These are phyloP conservation scores for Colletotrichum sp. DNA, from an alignment of 2,329 filamentous ascomycete genomes.

Conservation along the genomic window DNA sequence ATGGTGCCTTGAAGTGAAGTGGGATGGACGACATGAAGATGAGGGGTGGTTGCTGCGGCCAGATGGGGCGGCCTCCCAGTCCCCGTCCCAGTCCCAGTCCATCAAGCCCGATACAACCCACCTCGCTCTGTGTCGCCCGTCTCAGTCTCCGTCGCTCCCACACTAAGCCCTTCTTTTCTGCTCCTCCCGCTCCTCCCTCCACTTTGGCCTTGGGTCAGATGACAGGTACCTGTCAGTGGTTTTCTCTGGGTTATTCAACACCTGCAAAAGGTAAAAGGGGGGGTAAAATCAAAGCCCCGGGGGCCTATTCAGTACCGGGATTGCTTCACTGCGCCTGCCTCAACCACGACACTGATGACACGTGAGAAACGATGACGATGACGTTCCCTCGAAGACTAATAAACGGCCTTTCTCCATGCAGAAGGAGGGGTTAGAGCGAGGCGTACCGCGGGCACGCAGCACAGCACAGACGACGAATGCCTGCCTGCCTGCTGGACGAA, in stretches of 20 bases:
- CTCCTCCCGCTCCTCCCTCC: conserved; percentile 14
- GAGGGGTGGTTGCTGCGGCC: conserved; percentile 12
- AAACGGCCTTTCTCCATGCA: not conserved
- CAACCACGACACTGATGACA: not conserved
- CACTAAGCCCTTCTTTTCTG: conserved; percentile 10
- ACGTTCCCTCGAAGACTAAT: not conserved
- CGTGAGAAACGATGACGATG: conserved; percentile 9
- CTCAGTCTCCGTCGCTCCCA: conserved; percentile 1
- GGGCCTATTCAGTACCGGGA: not conserved
- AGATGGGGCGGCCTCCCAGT: conserved; percentile 20
- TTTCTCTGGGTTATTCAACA: too few relatives aligned
- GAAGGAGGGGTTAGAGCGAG: not conserved
- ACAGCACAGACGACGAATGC: not conserved
- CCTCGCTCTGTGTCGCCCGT: not conserved
- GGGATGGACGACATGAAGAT: conserved; percentile 17
- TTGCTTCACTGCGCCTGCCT: not conserved
- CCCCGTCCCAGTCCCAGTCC: conserved; percentile 15
- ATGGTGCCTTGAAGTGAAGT: conserved; percentile 15
- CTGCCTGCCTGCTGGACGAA: not conserved
- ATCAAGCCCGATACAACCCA: conserved; percentile 21
- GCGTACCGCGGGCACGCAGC: not conserved
- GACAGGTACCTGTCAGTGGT: not conserved
- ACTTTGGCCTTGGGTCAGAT: not conserved
- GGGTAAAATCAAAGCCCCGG: not conserved
- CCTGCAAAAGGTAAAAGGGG: not conserved